A percentile compares a stretch with the other conserved stretches of the same genome.
Evolutionary conservation across 2,329 filamentous ascomycete genomes (phyloP).

Genomic region (Calonectria hongkongensis): DNA sequence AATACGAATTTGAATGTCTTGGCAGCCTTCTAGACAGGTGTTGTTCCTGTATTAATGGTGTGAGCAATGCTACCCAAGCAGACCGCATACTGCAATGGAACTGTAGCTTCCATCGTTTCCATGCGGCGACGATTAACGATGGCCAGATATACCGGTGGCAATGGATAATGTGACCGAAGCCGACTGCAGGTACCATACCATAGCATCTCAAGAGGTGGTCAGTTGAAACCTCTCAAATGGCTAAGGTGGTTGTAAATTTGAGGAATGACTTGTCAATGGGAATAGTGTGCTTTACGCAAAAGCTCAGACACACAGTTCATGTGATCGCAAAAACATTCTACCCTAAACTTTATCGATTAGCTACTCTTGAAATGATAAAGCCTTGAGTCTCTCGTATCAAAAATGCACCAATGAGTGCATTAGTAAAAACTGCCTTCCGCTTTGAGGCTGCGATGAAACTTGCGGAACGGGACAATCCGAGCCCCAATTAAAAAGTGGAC

Average conservation of each 20-base stretch:
- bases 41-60: background rate
- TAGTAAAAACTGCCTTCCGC: conserved; percentile 2
- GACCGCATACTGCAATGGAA: conserved; percentile 1
- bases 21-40: background rate
- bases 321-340: background rate
- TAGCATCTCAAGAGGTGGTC: too few species aligned
- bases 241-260: too few species aligned
- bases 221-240: too few species aligned
- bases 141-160: background rate
- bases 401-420: conserved; percentile 13
- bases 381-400: too few species aligned
- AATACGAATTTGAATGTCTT: conserved; percentile 13
- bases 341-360: background rate
- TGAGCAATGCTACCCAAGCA: background rate
- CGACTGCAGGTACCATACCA: too few species aligned
- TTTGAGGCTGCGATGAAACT: background rate
- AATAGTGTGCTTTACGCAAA: background rate
- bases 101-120: background rate
- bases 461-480: background rate
- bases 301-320: background rate
- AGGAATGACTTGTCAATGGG: too few species aligned
- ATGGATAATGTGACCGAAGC: too few species aligned
- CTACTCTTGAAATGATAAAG: background rate
- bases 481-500: conserved; percentile 1
- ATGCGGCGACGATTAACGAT: background rate